Evolutionary conservation across 768 basidiomycete genomes (phyloP), one percentile per base, ranked within the genome.

Genomic region (Exsudoporus frostii): DNA sequence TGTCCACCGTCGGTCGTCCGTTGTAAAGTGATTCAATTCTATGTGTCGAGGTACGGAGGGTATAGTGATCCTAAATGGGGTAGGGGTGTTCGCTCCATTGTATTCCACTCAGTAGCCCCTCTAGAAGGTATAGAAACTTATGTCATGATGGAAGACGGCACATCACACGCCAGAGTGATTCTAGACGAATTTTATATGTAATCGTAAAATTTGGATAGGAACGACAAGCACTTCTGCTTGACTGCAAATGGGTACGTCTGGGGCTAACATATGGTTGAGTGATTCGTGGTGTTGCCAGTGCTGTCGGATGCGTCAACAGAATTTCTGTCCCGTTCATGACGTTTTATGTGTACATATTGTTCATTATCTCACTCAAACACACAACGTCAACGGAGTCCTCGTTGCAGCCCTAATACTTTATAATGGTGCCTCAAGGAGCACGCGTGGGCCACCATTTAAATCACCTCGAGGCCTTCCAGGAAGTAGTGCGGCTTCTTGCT

Each of bases 91-190:
- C 78, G 87, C 20, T 83, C 85, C 62, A 65, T 88, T 34, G 50
- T 83, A 0, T 86, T 88, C 62, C 67, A 48, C n/a, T 79, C 82
- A 3, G 61, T 77, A 1, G 62, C 77, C 37, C 80, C 83, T 10
- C 59, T 63, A 17, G 58, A 60, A 0, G 71, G 78, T 0, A 73
- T 84, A 19, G 75, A 84, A 52, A 85, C 84, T 0, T 88, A 86
- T 79, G 83, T 89, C 40, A 65, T 83, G 57, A 70, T 86, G 56
- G 80, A 88, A 61, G 73, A 75, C 44, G 85, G 86, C 5, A 75
- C 78, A 20, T 79, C 74, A 1, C 76, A 78, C 32, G 86, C 83
- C 6, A 74, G 73, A 33, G 78, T 88, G 47, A 67, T 65, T 8
- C 67, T 88, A 22, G 74, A 84, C 56, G 57, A 70, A 22, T 51